Evolutionary conservation across 768 basidiomycete genomes (phyloP).

Genomic region (Macrolepiota albuminosa): DNA sequence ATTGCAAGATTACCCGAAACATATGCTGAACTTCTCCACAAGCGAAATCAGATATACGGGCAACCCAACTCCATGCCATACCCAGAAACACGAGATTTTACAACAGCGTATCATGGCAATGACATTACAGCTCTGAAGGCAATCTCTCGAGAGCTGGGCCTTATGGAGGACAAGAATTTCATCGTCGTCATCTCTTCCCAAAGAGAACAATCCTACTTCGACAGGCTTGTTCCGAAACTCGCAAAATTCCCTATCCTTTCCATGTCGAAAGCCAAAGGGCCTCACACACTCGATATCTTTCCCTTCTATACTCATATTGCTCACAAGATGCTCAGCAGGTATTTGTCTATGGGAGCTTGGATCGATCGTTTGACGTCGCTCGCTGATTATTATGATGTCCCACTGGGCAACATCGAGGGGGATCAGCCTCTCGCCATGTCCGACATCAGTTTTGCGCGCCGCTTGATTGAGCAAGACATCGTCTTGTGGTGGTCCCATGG

Average conservation of each 20-base stretch:
- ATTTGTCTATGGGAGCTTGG: slow-evolving; percentile 74
- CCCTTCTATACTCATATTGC: slow-evolving; percentile 86
- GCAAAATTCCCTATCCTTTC: slow-evolving; percentile 83
- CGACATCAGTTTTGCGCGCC: slow-evolving; percentile 88
- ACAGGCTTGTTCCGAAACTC: slow-evolving; percentile 63
- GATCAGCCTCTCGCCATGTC: slow-evolving; percentile 86
- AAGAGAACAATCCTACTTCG: slow-evolving; percentile 82
- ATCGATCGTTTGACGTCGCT: slow-evolving; percentile 73
- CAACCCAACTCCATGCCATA: slow-evolving; percentile 54
- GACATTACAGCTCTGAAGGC: slow-evolving; percentile 80
- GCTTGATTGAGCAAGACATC: slow-evolving; percentile 82
- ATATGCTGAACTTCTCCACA: slow-evolving; percentile 60
- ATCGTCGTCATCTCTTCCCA: slow-evolving; percentile 81
- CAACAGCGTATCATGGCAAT: slow-evolving; percentile 70
- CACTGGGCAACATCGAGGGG: slow-evolving; percentile 87
- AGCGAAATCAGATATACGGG: slow-evolving; percentile 39
- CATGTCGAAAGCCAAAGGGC: slow-evolving; percentile 73
- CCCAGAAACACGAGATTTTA: slow-evolving; percentile 54
- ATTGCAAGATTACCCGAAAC: slow-evolving; percentile 72
- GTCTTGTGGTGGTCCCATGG: slow-evolving; percentile 96
- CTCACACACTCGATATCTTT: slow-evolving; percentile 76
- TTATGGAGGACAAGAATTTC: slow-evolving; percentile 68
- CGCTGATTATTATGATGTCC: slow-evolving; percentile 89
- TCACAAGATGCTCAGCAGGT: slow-evolving; percentile 80
- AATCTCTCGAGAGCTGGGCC: slow-evolving; percentile 79